phyloP scores from a whole-genome alignment of 1,284 basidiomycete species.

The Phaffia rhodozyma region DNA sequence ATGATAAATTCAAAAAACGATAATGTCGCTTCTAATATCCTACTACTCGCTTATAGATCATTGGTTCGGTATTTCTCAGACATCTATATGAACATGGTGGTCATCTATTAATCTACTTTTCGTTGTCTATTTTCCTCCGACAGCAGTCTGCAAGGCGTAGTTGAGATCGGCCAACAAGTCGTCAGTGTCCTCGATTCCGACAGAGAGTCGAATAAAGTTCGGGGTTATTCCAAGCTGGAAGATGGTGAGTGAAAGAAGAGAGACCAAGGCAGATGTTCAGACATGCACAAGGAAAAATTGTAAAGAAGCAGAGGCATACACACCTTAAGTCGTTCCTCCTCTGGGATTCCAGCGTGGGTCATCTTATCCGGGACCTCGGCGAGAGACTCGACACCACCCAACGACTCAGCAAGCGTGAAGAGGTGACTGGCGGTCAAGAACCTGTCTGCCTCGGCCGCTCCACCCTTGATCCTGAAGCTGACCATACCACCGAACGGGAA shows the following conservation, averaged over 20 bases:
- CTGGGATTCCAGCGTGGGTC: constrained; percentile 54
- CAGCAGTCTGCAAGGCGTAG: constrained; percentile 51
- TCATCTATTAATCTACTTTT: no score
- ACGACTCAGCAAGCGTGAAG: constrained; percentile 76
- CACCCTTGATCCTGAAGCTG: constrained; percentile 46
- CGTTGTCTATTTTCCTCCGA: not conserved
- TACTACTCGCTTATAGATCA: no score
- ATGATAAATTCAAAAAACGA: no score
- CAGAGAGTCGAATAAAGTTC: constrained; percentile 67
- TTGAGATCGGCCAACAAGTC: constrained; percentile 68
- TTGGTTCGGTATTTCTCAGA: no score
- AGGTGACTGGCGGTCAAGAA: constrained; percentile 59
- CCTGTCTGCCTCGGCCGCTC: constrained; percentile 43
- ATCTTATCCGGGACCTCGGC: constrained; percentile 72
- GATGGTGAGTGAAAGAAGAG: no score
- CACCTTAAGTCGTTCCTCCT: constrained; percentile 46
- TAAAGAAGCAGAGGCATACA: no score
- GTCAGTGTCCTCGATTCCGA: constrained; percentile 77
- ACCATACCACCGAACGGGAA: constrained; percentile 64
- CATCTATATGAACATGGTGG: no score
- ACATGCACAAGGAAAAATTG: no score
- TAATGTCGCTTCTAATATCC: no score
- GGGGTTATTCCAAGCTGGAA: constrained; percentile 60
- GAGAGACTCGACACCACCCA: constrained; percentile 85
- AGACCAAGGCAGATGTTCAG: no score